Conservation (phyloP, 257 asterid species). For the Cordia subcordata region DNA sequence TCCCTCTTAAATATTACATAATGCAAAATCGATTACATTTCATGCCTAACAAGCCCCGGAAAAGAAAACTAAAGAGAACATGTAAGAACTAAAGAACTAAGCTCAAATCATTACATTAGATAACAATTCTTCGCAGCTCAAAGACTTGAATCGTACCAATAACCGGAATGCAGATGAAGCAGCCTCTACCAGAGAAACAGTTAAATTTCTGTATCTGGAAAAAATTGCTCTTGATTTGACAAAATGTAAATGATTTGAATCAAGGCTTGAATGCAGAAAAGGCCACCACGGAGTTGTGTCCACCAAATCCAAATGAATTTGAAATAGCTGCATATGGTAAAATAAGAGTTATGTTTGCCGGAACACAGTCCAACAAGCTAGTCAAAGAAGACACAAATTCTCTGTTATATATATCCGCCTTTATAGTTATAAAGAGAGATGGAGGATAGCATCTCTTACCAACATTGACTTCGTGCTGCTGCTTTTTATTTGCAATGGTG, state of each 20-base stretch:
- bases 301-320: conserved; percentile 71
- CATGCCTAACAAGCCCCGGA: too few relatives aligned
- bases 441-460: conserved; percentile 32
- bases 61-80: too few relatives aligned
- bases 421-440: neutral
- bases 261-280: conserved; percentile 71
- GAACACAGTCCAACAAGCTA: neutral
- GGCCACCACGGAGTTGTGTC: conserved; percentile 65
- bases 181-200: neutral
- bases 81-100: neutral
- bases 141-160: too few relatives aligned
- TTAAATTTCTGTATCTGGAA: neutral
- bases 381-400: neutral
- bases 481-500: conserved; percentile 66
- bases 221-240: neutral
- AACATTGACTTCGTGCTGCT: conserved; percentile 56
- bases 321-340: conserved; percentile 46
- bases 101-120: neutral
- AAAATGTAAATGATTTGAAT: neutral
- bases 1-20: neutral
- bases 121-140: neutral
- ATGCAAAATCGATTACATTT: neutral
- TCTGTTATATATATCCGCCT: neutral
- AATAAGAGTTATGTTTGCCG: neutral
- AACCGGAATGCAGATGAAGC: neutral